Evolutionary conservation across 164 flowering plant species (phyloP).

Genomic region (Berberis thunbergii): DNA sequence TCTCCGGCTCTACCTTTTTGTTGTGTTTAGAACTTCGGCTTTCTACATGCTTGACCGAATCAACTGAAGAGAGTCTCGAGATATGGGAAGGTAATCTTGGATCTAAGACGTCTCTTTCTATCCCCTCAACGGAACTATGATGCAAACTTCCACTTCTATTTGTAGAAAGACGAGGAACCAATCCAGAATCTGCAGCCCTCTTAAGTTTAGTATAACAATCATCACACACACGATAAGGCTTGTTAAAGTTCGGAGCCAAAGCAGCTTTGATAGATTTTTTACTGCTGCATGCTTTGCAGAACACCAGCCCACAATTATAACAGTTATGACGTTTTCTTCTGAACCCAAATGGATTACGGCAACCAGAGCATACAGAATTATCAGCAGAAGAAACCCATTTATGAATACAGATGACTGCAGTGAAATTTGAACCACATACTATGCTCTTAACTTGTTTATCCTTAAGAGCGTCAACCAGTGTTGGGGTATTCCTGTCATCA

Average conservation of each 20-base stretch:
- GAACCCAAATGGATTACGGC: slow-evolving; percentile 66
- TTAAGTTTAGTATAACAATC: slow-evolving; percentile 69
- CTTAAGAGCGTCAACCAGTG: slow-evolving; percentile 56
- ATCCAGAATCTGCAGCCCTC: slow-evolving; percentile 40
- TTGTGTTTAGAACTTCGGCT: slow-evolving; percentile 18
- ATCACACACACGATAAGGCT: slow-evolving; percentile 94
- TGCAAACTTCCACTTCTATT: slow-evolving; percentile 22
- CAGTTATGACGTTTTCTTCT: slow-evolving; percentile 92
- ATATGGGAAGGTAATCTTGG: slow-evolving; percentile 28
- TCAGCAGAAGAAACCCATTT: slow-evolving; percentile 64
- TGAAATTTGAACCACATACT: slow-evolving; percentile 75
- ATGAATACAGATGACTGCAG: slow-evolving; percentile 77
- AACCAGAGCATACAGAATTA: slow-evolving; percentile 67
- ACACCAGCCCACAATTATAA: slow-evolving; percentile 90
- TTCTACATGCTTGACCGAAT: slow-evolving; percentile 38
- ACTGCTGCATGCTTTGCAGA: slow-evolving; percentile 84
- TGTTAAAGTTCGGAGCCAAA: slow-evolving; percentile 68
- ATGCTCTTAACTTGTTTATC: slow-evolving; percentile 81
- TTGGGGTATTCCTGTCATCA: slow-evolving; percentile 53
- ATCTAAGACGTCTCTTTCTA: slow-evolving; percentile 35
- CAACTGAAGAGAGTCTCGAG: slow-evolving; percentile 58
- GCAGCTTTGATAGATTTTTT: slow-evolving; percentile 78
- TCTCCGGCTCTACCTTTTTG: neutral
- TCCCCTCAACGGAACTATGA: slow-evolving; percentile 23
- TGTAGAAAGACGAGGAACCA: slow-evolving; percentile 27